Percentiles rank a stretch among this genome's conserved stretches.
phyloP scores from a whole-genome alignment of 2,329 filamentous ascomycete species.

The Aquanectria penicillioides region DNA sequence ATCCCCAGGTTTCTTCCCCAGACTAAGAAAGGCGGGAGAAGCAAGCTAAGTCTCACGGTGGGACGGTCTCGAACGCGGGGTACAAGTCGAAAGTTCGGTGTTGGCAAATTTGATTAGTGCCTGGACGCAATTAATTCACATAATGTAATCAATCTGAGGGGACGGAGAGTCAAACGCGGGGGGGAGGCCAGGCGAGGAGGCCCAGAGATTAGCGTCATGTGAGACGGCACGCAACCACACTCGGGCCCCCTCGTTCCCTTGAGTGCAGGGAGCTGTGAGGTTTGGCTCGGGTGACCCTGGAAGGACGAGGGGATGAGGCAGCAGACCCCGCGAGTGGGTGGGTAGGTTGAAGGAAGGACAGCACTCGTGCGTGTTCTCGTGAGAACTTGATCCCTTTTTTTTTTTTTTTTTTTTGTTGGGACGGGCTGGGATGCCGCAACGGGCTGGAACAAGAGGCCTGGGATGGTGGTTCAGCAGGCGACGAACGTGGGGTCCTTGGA shows the following conservation, averaged over 20 bases:
- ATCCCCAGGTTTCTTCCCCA: slow-evolving; percentile 8
- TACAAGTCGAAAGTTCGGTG: background rate
- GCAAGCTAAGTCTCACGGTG: background rate
- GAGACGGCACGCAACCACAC: slow-evolving; percentile 23
- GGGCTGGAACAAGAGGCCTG: background rate
- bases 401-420: slow-evolving; percentile 1
- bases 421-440: background rate
- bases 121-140: too few relatives aligned
- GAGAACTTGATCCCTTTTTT: background rate
- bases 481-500: background rate
- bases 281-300: slow-evolving; percentile 16
- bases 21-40: slow-evolving; percentile 7
- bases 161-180: background rate
- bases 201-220: slow-evolving; percentile 32
- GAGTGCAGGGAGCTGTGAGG: background rate
- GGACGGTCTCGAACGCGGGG: background rate
- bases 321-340: background rate
- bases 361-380: slow-evolving; percentile 4
- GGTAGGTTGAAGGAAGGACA: background rate
- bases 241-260: background rate
- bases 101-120: background rate
- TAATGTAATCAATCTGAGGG: too few relatives aligned
- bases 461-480: background rate
- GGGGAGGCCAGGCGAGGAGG: slow-evolving; percentile 7
- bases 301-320: background rate